These are phyloP conservation scores for Haberlea rhodopensis DNA, from an alignment of 257 asterid genomes.

Conservation along the genomic window DNA sequence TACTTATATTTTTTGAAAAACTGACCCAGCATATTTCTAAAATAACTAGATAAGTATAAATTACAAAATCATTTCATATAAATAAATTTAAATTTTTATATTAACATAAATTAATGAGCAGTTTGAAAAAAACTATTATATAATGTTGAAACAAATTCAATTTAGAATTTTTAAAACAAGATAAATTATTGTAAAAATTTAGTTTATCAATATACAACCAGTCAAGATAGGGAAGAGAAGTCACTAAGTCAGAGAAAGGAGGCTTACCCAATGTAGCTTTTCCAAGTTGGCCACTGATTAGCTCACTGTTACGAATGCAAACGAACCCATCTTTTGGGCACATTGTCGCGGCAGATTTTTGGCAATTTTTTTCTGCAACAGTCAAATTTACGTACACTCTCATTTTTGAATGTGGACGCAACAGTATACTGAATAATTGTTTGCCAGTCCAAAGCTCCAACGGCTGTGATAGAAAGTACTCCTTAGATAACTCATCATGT, in stretches of 20 bases:
- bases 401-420: conserved; percentile 79
- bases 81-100: too few relatives aligned
- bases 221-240: background rate
- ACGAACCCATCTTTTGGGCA: conserved; percentile 91
- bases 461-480: conserved; percentile 56
- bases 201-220: background rate
- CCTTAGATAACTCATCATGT: conserved; percentile 10
- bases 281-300: conserved; percentile 94
- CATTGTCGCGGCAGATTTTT: conserved; percentile 59
- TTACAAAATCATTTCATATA: too few relatives aligned
- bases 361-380: conserved; percentile 68
- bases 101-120: too few relatives aligned
- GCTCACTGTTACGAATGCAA: conserved; percentile 85
- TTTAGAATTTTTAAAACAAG: background rate
- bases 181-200: too few relatives aligned
- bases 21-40: background rate
- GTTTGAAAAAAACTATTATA: background rate
- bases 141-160: too few relatives aligned
- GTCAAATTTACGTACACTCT: conserved; percentile 81
- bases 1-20: background rate
- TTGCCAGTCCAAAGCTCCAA: conserved; percentile 98
- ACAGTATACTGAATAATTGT: conserved; percentile 68
- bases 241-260: conserved; percentile 18
- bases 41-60: background rate
- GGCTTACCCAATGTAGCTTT: conserved; percentile 90